These are phyloP conservation scores for Chaetoceros muelleri DNA, from an alignment of 108 stramenopile genomes.

Conservation along the genomic window DNA sequence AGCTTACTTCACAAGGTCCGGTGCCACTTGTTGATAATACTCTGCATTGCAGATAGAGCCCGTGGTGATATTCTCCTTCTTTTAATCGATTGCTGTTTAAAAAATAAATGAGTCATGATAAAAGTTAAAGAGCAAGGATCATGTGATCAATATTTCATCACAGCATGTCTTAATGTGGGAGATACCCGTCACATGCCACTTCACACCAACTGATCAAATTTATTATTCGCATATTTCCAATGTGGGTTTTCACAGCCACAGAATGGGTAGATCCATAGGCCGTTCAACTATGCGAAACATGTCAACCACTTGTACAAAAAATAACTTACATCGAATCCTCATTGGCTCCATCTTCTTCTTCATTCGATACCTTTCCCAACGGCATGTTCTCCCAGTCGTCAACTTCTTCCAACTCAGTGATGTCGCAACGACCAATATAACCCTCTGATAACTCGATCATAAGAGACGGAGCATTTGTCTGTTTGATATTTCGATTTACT, in stretches of 20 bases:
- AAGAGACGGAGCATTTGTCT: slow-evolving; percentile 48
- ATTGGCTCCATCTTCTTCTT: slow-evolving; percentile 8
- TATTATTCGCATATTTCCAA: slow-evolving; percentile 30
- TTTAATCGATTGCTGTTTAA: slow-evolving; percentile 6
- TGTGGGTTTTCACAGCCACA: slow-evolving; percentile 40
- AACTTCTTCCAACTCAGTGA: slow-evolving; percentile 65
- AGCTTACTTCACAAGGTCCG: slow-evolving; percentile 49
- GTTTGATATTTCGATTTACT: slow-evolving; percentile 32
- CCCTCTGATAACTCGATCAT: slow-evolving; percentile 73
- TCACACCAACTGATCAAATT: slow-evolving; percentile 59
- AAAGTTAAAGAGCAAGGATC: slow-evolving; percentile 16
- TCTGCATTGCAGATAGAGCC: slow-evolving; percentile 52
- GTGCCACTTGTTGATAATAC: slow-evolving; percentile 36
- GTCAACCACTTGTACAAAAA: not conserved
- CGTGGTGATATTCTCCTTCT: slow-evolving; percentile 32
- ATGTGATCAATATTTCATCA: slow-evolving; percentile 81
- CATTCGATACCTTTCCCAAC: slow-evolving; percentile 25
- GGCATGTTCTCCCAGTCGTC: slow-evolving; percentile 88
- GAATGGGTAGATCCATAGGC: slow-evolving; percentile 17
- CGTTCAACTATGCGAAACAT: slow-evolving; percentile 42
- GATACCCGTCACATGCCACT: slow-evolving; percentile 35
- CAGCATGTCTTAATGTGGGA: slow-evolving; percentile 28
- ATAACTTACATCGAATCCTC: not conserved
- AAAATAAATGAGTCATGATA: slow-evolving; percentile 12
- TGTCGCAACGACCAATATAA: slow-evolving; percentile 66